Conservation (phyloP, 805 yeast species). For the Scheffersomyces amazonensis region DNA sequence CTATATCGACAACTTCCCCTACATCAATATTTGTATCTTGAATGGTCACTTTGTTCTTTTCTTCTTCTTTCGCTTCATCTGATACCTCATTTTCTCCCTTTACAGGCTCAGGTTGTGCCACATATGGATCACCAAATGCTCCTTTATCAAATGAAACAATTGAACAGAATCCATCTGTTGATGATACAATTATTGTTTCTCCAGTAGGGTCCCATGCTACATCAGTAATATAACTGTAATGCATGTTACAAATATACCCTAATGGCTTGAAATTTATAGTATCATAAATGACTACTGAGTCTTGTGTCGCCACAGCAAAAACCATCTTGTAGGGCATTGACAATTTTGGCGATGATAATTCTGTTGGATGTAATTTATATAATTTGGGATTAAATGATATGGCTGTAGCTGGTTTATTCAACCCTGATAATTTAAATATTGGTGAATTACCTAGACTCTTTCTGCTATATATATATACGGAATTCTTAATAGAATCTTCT, state of each 20-base stretch:
- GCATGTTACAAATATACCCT: slow-evolving; percentile 74
- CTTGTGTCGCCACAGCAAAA: slow-evolving; percentile 92
- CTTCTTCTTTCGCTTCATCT: background rate
- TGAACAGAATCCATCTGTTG: slow-evolving; percentile 93
- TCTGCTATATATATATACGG: slow-evolving; percentile 79
- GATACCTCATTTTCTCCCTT: background rate
- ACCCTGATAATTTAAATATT: slow-evolving; percentile 72
- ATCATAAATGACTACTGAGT: slow-evolving; percentile 76
- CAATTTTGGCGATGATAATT: slow-evolving; percentile 21
- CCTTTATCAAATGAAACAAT: slow-evolving; percentile 51
- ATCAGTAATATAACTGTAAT: slow-evolving; percentile 87
- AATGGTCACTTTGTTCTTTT: background rate
- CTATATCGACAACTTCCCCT: background rate
- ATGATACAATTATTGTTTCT: slow-evolving; percentile 60
- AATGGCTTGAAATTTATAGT: slow-evolving; percentile 69
- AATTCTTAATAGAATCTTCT: slow-evolving; percentile 50
- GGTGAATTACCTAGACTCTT: slow-evolving; percentile 68
- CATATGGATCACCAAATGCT: slow-evolving; percentile 49
- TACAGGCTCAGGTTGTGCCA: background rate
- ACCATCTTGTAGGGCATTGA: slow-evolving; percentile 74
- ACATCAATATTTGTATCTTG: background rate
- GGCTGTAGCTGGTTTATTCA: slow-evolving; percentile 81
- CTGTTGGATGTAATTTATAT: slow-evolving; percentile 38
- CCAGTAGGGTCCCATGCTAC: slow-evolving; percentile 85
- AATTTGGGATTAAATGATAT: slow-evolving; percentile 70